phyloP scores from a whole-genome alignment of 2,329 filamentous ascomycete genomes.

The Kalaharituber pfeilii region DNA sequence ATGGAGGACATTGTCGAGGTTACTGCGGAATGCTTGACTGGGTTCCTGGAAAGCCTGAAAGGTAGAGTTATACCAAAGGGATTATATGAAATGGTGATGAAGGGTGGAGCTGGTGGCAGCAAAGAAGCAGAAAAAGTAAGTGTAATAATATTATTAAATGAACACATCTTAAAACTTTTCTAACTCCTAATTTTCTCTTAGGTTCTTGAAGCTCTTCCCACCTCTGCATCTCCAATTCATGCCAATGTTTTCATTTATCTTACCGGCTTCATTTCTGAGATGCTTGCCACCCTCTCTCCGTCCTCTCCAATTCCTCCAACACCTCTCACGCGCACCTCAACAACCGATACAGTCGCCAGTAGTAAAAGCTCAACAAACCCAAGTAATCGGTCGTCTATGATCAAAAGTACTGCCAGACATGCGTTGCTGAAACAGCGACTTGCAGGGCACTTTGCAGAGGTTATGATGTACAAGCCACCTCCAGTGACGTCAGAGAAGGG shows the following conservation, averaged over 20 bases:
- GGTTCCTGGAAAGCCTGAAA: conserved; percentile 56
- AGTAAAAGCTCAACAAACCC: neutral
- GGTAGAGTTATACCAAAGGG: conserved; percentile 60
- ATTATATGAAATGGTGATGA: conserved; percentile 36
- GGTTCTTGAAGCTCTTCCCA: conserved; percentile 19
- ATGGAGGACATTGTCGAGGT: conserved; percentile 54
- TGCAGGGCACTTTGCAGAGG: conserved; percentile 46
- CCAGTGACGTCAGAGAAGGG: conserved; percentile 7
- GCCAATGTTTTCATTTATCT: conserved; percentile 23
- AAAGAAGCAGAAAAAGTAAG: conserved; percentile 35
- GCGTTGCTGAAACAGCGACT: conserved; percentile 40
- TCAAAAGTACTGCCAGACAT: conserved; percentile 3
- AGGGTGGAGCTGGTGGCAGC: conserved; percentile 41
- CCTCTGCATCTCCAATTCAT: conserved; percentile 17
- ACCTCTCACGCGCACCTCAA: neutral
- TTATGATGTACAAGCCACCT: conserved; percentile 39
- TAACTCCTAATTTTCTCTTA: conserved; percentile 1
- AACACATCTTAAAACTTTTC: neutral
- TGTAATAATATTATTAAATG: too few relatives aligned
- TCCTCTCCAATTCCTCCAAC: neutral
- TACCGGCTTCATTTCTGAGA: conserved; percentile 21
- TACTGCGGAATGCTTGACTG: conserved; percentile 50
- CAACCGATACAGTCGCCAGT: neutral
- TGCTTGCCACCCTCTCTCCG: conserved; percentile 17
- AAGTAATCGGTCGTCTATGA: neutral